Evolutionary conservation across 208 protist species (phyloP).

Genomic region (Leishmania aethiopica): DNA sequence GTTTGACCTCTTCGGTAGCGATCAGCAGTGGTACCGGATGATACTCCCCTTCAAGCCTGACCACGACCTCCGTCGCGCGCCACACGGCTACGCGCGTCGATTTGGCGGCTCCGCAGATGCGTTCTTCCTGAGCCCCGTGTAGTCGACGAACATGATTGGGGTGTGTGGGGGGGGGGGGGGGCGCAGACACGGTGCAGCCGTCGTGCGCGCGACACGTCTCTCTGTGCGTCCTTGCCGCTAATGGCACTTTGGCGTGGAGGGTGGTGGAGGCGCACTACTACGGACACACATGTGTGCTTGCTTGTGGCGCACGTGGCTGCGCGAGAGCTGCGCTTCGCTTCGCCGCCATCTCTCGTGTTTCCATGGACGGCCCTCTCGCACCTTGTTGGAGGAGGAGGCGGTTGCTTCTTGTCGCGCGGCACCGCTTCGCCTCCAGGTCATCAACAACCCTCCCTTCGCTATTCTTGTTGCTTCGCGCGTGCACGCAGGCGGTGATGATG

Average conservation of each 20-base stretch:
- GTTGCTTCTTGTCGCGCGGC: background rate
- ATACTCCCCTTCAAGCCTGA: conserved; percentile 50
- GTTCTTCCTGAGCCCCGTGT: conserved; percentile 14
- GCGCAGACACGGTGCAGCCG: background rate
- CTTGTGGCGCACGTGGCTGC: background rate
- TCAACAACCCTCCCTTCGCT: background rate
- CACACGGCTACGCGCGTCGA: conserved; percentile 21
- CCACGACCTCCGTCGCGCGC: conserved; percentile 27
- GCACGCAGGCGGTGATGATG: background rate
- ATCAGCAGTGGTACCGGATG: conserved; percentile 63
- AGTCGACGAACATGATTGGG: background rate
- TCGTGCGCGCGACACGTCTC: background rate
- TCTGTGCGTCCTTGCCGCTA: background rate
- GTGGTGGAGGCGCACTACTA: background rate
- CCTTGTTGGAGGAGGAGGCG: background rate
- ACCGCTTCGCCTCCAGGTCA: background rate
- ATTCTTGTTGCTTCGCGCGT: background rate
- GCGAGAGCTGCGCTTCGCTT: background rate
- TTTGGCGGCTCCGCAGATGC: conserved; percentile 12
- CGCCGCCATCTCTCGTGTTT: background rate
- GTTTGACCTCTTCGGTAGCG: conserved; percentile 63
- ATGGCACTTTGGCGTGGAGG: background rate
- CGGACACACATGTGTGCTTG: background rate
- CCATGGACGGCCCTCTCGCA: background rate
- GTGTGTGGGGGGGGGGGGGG: background rate